Evolutionary conservation across 1,139 yeast genomes (phyloP), one percentile per base, ranked within the genome.

Genomic region (Scheffersomyces stambukii): DNA sequence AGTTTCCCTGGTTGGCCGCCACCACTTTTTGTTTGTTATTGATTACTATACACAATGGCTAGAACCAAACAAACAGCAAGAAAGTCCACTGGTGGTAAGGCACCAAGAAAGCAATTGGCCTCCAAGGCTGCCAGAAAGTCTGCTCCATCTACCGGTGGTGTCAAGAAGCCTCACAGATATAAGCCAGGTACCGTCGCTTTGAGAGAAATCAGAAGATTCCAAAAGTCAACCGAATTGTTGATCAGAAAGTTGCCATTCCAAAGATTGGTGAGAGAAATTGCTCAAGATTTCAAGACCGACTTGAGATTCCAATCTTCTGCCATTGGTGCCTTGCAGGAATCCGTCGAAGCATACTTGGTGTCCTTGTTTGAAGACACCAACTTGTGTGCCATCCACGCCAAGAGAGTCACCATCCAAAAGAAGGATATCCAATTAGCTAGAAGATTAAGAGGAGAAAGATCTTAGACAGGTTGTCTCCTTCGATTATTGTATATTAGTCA

Each of bases 151-250:
- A 80, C 96, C 46, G 96, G 96, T 65, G 97, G 96, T 81, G 96
- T 89, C 64, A 89, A 89, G 89, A 89, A 89, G 78, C 96, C 96
- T 51, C 97, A 89, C 86, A 86, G 97, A 83, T 89, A 88, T 76
- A 89, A 88, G 91, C 97, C 97, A 67, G 97, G 97, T 88, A 89
- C 96, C 60, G 96, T 89, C 60, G 97, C 97, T 55, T 83, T 89
- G 64, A 89, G 96, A 83, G 97, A 89, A 77, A 89, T 89, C 61
- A 86, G 96, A 82, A 86, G 96, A 76, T 89, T 89, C 80, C 96
- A 89, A 76, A 89, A 89, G 72, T 84, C 96, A 45, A 89, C 96
- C 57, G 97, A 89, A 71, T 76, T 89, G 40, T 79, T 89, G 65
- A 88, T 89, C 71, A 86, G 97, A 81, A 88, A 89, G 75, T 79